These are phyloP conservation scores for Elongisporangium anandrum DNA, from an alignment of 352 stramenopile genomes.

Conservation along the genomic window DNA sequence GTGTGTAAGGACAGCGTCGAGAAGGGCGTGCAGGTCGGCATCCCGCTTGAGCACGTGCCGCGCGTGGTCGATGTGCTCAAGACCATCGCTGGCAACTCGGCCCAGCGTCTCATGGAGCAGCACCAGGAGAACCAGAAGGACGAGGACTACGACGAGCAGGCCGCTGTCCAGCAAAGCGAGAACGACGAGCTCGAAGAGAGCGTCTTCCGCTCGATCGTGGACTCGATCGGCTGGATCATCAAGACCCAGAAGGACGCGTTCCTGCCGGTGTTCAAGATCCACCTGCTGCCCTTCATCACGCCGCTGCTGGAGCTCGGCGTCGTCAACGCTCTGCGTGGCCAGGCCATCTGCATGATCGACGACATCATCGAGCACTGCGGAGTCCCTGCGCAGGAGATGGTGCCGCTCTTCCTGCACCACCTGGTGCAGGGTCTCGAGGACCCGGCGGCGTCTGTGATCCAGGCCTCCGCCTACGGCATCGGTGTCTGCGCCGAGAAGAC, in stretches of 20 bases:
- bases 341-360: constrained; percentile 87
- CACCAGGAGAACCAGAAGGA: constrained; percentile 68
- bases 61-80: constrained; percentile 70
- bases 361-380: constrained; percentile 86
- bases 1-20: constrained; percentile 80
- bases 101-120: constrained; percentile 49
- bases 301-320: constrained; percentile 60
- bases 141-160: constrained; percentile 79
- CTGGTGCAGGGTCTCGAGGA: constrained; percentile 74
- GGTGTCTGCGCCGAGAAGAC: constrained; percentile 82
- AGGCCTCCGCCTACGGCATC: constrained; percentile 79
- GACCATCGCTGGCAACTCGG: constrained; percentile 56
- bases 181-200: constrained; percentile 71
- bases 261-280: constrained; percentile 69
- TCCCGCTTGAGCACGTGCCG: constrained; percentile 66
- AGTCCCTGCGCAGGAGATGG: constrained; percentile 56
- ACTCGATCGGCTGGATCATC: constrained; percentile 83
- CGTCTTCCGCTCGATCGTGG: constrained; percentile 76
- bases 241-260: constrained; percentile 79
- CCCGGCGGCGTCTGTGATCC: constrained; percentile 54
- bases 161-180: constrained; percentile 62
- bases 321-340: constrained; percentile 60
- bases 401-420: constrained; percentile 69
- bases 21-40: constrained; percentile 61
- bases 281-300: constrained; percentile 62